These are phyloP conservation scores for Cyphellophora attinorum DNA, from an alignment of 2,329 filamentous ascomycete genomes.

Conservation along the genomic window DNA sequence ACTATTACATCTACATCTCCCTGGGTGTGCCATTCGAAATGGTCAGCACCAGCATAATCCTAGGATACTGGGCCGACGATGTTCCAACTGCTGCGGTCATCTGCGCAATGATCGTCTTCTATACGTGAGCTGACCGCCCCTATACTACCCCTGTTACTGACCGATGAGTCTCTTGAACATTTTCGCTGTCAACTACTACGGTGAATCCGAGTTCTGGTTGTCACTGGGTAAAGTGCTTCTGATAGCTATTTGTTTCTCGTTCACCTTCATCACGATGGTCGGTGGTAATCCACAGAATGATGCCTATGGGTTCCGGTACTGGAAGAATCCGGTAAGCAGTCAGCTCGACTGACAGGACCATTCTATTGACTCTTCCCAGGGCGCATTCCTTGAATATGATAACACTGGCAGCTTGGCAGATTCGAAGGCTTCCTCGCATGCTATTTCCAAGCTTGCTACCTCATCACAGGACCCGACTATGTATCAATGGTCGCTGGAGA, in stretches of 20 bases:
- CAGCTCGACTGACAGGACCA: no score
- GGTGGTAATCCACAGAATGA: slow-evolving; percentile 66
- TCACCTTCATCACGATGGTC: slow-evolving; percentile 72
- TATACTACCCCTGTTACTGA: no score
- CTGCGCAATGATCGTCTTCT: no score
- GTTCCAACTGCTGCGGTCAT: no score
- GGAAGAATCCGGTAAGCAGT: slow-evolving; percentile 46
- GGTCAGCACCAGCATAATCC: no score
- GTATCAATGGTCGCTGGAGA: slow-evolving; percentile 54
- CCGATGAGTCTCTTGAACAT: no score
- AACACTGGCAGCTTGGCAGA: slow-evolving; percentile 53
- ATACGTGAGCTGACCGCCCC: no score
- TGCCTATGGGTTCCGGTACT: slow-evolving; percentile 60
- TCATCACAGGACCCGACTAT: slow-evolving; percentile 56
- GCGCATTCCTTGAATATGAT: slow-evolving; percentile 58
- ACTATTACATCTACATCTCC: no score
- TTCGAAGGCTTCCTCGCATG: slow-evolving; percentile 52
- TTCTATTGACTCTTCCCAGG: no score
- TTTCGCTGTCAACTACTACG: no score
- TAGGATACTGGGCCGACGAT: no score
- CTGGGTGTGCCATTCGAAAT: no score
- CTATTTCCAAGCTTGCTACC: slow-evolving; percentile 58
- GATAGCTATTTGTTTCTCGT: slow-evolving; percentile 57
- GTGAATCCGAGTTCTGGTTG: slow-evolving; percentile 59
- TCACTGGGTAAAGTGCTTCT: slow-evolving; percentile 59